Evolutionary conservation across 139 green algal species (phyloP), one percentile per base, ranked within the genome.

Genomic region (Gonium pectorale): DNA sequence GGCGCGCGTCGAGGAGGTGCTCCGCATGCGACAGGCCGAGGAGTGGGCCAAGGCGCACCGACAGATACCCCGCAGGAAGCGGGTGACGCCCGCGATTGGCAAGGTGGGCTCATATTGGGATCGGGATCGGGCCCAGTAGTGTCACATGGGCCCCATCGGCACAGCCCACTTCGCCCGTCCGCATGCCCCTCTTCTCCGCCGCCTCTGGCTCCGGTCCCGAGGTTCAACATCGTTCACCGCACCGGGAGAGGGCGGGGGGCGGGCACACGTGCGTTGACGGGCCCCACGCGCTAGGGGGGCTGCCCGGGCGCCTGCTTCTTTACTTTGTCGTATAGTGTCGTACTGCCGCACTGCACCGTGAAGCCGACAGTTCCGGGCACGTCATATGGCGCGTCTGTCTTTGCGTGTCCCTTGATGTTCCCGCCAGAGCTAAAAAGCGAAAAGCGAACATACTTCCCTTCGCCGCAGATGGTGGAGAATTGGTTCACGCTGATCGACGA

Each of bases 401-500:
- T 31, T 33, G 19, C 56, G 13, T 66, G 56, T 66, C 8, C 56
- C 19, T 35, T 29, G 19, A 66, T 26, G 13, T 56, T 56, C 49
- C 49, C 49, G 49, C 49, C 49, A 13, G 49, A 56, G 13, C 49
- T 56, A 19, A 56, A 19, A 19, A 19, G 49, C 49, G 17, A 26
- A 19, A 56, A 56, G 49, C 17, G 49, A 19, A 26, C 49, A 26
- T 66, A 17, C 24, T 21, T 66, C 56, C 56, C 19, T 13, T 66
- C 21, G 56, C 24, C 66, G 15, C 66, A 79, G 70, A 66, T 79
- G 70, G 70, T 79, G 13, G 37, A 80, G 29, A 67, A 83, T 67
- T 85, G 74, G 68, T 91, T 91, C 52, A 54, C 64, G 43, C 35
- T 92, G 35, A 80, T 92, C 17, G 89, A 92, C 51, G 67, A 87